Evolutionary conservation across 2,329 filamentous ascomycete genomes (phyloP).

Genomic region (Coniella vitis): DNA sequence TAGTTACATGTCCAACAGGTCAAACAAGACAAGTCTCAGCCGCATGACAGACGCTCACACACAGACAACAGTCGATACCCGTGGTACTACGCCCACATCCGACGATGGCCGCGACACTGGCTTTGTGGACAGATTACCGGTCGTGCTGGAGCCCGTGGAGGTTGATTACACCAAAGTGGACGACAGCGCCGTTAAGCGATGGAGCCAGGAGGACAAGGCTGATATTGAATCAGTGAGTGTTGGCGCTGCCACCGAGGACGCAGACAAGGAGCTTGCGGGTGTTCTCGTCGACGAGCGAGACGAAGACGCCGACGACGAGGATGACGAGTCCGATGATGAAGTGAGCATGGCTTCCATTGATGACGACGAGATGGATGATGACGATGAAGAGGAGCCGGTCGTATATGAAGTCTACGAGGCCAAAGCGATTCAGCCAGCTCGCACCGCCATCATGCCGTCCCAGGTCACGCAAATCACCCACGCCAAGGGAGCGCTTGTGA

Average conservation of each 20-base stretch:
- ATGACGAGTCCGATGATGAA: slow-evolving; percentile 22
- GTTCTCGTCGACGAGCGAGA: slow-evolving; percentile 22
- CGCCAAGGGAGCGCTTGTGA: slow-evolving; percentile 73
- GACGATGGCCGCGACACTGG: slow-evolving; percentile 41
- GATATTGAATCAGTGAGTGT: slow-evolving; percentile 6
- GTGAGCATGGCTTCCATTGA: slow-evolving; percentile 18
- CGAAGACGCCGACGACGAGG: slow-evolving; percentile 26
- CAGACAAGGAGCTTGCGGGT: slow-evolving; percentile 15
- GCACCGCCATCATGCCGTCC: slow-evolving; percentile 53
- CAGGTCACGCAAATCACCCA: slow-evolving; percentile 62
- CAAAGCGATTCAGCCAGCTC: slow-evolving; percentile 47
- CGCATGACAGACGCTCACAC: slow-evolving; percentile 64
- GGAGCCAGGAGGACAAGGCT: slow-evolving; percentile 27
- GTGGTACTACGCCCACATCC: slow-evolving; percentile 15
- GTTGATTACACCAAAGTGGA: slow-evolving; percentile 56
- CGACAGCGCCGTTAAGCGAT: slow-evolving; percentile 39
- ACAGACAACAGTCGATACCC: slow-evolving; percentile 38
- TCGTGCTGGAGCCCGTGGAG: slow-evolving; percentile 38
- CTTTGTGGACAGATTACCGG: slow-evolving; percentile 35
- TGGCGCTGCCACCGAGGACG: slow-evolving; percentile 2
- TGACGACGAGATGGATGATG: slow-evolving; percentile 32
- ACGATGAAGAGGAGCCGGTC: slow-evolving; percentile 56
- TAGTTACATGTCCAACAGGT: slow-evolving; percentile 68
- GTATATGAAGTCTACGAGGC: slow-evolving; percentile 56
- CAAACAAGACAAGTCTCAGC: slow-evolving; percentile 59